These are phyloP conservation scores for Lichtheimia ramosa DNA, from an alignment of 371 early-diverging fungal species.

Conservation along the genomic window DNA sequence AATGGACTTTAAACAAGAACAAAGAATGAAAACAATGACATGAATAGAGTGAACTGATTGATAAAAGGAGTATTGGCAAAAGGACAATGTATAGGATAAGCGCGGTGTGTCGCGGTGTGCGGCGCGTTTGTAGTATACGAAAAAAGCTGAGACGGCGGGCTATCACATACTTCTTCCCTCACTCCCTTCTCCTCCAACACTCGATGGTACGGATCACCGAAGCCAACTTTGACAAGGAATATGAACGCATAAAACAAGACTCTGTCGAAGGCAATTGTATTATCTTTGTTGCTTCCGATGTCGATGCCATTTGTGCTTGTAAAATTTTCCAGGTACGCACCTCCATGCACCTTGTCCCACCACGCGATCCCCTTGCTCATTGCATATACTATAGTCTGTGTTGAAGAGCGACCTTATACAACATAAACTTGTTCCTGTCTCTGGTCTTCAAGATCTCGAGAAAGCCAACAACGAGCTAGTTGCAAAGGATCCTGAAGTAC, in stretches of 20 bases:
- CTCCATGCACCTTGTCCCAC: not conserved
- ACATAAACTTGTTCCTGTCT: slow-evolving; percentile 79
- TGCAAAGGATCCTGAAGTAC: slow-evolving; percentile 31
- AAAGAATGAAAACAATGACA: too few relatives aligned
- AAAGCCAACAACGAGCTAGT: slow-evolving; percentile 55
- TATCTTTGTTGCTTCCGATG: slow-evolving; percentile 80
- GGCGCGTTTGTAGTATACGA: too few relatives aligned
- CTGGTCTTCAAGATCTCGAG: slow-evolving; percentile 67
- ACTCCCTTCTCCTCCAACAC: not conserved
- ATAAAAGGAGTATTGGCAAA: too few relatives aligned
- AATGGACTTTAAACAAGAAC: too few relatives aligned
- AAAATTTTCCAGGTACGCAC: slow-evolving; percentile 71
- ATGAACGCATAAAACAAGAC: slow-evolving; percentile 49
- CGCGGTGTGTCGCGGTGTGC: too few relatives aligned
- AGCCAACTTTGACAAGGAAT: slow-evolving; percentile 37
- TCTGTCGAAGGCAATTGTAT: slow-evolving; percentile 51
- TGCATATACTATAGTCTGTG: slow-evolving; percentile 43
- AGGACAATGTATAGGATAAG: too few relatives aligned
- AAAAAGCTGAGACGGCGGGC: too few relatives aligned
- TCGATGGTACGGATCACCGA: slow-evolving; percentile 46
- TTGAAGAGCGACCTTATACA: slow-evolving; percentile 74
- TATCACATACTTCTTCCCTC: too few relatives aligned
- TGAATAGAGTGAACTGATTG: too few relatives aligned
- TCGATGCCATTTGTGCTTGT: slow-evolving; percentile 86
- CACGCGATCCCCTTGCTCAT: not conserved